Percentiles rank a stretch among this genome's conserved stretches.
These are phyloP conservation scores for Sisymbrium altissimum DNA, from an alignment of 345 rosid genomes.

Conservation along the genomic window DNA sequence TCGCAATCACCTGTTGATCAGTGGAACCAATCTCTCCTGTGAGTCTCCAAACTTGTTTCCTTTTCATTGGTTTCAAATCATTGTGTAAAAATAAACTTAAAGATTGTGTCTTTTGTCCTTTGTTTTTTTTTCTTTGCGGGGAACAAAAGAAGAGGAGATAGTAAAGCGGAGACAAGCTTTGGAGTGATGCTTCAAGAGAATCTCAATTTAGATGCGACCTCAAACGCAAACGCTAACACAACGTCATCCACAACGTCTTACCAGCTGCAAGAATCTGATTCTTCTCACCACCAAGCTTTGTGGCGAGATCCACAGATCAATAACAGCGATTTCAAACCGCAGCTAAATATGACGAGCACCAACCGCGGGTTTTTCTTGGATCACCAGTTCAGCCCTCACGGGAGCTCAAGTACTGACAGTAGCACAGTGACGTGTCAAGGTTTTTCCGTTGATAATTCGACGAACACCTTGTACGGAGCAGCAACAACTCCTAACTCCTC, in stretches of 20 bases:
- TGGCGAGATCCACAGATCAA: constrained; percentile 42
- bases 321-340: constrained; percentile 41
- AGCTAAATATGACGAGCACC: not conserved
- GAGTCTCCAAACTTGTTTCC: constrained; percentile 25
- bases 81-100: not conserved
- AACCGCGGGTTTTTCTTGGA: constrained; percentile 58
- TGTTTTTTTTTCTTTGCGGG: constrained; percentile 10
- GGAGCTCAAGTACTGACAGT: constrained; percentile 55
- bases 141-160: constrained; percentile 52
- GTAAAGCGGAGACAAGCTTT: constrained; percentile 56
- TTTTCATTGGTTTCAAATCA: not conserved
- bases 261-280: constrained; percentile 36
- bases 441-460: constrained; percentile 47
- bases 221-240: constrained; percentile 36
- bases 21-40: constrained; percentile 87
- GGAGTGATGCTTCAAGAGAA: constrained; percentile 76
- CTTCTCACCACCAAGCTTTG: constrained; percentile 39
- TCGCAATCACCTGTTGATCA: constrained; percentile 63
- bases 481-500: constrained; percentile 47
- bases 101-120: not conserved
- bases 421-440: constrained; percentile 62
- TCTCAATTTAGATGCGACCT: constrained; percentile 47
- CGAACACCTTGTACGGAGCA: constrained; percentile 43
- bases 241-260: constrained; percentile 37
- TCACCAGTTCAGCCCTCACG: constrained; percentile 62